Conservation (phyloP, 2,329 filamentous ascomycete genomes). For the Knoxdaviesia capensis region DNA sequence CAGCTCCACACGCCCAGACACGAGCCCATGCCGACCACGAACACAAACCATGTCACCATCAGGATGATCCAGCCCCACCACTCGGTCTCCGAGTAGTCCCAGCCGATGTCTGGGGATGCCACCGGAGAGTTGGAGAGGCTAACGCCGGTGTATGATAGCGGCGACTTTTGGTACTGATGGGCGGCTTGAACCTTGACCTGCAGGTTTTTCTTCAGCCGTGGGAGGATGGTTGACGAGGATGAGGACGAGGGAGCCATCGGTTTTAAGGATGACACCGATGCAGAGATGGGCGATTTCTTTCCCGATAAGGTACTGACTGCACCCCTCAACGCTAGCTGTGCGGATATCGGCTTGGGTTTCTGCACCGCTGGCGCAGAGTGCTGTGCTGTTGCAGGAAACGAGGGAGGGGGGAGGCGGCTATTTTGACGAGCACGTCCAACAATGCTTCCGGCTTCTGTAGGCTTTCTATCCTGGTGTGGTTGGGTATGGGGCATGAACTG, state of each 20-base stretch:
- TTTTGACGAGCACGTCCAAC: no score
- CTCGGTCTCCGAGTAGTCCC: conserved; percentile 88
- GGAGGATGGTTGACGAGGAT: conserved; percentile 44
- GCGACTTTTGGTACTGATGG: conserved; percentile 35
- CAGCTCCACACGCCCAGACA: conserved; percentile 92
- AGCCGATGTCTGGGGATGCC: conserved; percentile 32
- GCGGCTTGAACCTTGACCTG: conserved; percentile 18
- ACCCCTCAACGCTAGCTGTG: no score
- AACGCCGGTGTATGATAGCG: conserved; percentile 33
- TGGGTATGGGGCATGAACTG: no score
- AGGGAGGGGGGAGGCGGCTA: no score
- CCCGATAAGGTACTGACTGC: no score
- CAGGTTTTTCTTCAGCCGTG: conserved; percentile 17
- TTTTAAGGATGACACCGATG: conserved; percentile 2
- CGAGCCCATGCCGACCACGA: conserved; percentile 90
- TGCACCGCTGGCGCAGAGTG: no score
- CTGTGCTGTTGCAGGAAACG: no score
- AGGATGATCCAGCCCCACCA: conserved; percentile 97
- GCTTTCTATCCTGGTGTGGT: no score
- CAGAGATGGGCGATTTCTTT: no score
- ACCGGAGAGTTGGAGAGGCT: conserved; percentile 24
- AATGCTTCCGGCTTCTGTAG: no score
- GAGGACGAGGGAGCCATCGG: conserved; percentile 26
- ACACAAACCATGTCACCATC: conserved; percentile 81
- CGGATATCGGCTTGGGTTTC: no score